A percentile compares a stretch with the other conserved stretches of the same genome.
Evolutionary conservation across 257 asterid genomes (phyloP).

Genomic region (Eustoma russellianum): DNA sequence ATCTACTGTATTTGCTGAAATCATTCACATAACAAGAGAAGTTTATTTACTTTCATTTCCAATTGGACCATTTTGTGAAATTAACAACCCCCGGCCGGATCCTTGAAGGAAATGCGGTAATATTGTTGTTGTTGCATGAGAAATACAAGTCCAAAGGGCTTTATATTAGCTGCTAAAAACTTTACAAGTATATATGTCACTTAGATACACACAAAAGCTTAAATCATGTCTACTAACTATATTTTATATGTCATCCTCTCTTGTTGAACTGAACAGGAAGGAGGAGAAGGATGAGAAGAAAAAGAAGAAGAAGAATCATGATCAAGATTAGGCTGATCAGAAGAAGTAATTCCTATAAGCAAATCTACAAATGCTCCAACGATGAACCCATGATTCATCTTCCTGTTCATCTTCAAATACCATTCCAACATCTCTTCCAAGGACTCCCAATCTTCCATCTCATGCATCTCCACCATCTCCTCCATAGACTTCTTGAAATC

Average conservation of each 20-base stretch:
- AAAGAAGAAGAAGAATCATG: conserved; percentile 41
- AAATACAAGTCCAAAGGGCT: no score
- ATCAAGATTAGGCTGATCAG: conserved; percentile 2
- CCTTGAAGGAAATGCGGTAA: no score
- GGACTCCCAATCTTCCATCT: conserved; percentile 66
- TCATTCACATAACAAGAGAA: no score
- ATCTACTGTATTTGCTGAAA: no score
- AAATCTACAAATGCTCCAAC: conserved; percentile 77
- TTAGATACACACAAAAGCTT: no score
- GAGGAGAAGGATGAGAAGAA: conserved; percentile 33
- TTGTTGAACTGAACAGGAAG: conserved; percentile 8
- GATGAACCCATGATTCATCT: conserved; percentile 51
- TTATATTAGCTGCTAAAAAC: no score
- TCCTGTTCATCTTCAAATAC: conserved; percentile 70
- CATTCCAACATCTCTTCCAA: conserved; percentile 70
- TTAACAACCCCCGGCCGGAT: no score
- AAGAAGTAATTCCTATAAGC: conserved; percentile 29
- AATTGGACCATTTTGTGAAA: no score
- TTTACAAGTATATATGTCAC: no score
- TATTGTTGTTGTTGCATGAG: no score
- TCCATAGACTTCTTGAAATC: conserved; percentile 86
- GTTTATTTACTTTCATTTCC: no score
- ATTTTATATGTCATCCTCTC: background rate
- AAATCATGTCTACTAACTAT: no score
- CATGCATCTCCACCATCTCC: conserved; percentile 83